Evolutionary conservation across 2,329 filamentous ascomycete genomes (phyloP).

Genomic region (Acrocalymma vagum): DNA sequence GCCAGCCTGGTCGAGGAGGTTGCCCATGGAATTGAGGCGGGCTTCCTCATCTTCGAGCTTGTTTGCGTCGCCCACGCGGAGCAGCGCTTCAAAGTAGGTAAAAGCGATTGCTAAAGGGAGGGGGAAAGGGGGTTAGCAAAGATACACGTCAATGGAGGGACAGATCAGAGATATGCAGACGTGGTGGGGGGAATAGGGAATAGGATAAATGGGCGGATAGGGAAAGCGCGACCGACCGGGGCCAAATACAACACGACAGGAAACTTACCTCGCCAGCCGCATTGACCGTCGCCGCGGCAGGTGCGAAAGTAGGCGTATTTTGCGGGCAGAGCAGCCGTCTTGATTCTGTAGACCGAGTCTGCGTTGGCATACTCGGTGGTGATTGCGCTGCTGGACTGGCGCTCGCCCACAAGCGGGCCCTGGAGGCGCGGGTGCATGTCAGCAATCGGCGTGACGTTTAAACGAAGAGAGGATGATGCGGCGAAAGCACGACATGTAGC

Average conservation of each 20-base stretch:
- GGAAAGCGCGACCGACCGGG: slow-evolving; percentile 2
- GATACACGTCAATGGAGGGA: slow-evolving; percentile 8
- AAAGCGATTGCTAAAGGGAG: slow-evolving; percentile 87
- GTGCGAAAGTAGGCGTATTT: slow-evolving; percentile 89
- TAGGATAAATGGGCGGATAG: neutral
- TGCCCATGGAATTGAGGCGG: slow-evolving; percentile 75
- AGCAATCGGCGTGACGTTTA: neutral
- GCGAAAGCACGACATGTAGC: slow-evolving; percentile 8
- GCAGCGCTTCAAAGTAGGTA: slow-evolving; percentile 87
- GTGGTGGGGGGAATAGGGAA: slow-evolving; percentile 6
- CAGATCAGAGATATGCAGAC: neutral
- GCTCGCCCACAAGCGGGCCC: slow-evolving; percentile 85
- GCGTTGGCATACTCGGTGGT: slow-evolving; percentile 87
- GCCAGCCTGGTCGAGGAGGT: slow-evolving; percentile 74
- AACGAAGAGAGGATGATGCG: slow-evolving; percentile 5
- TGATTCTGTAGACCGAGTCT: slow-evolving; percentile 83
- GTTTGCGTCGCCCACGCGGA: slow-evolving; percentile 70
- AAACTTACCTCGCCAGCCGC: slow-evolving; percentile 91
- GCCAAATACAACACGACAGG: slow-evolving; percentile 2
- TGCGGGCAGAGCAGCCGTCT: slow-evolving; percentile 83
- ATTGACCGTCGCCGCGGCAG: slow-evolving; percentile 92
- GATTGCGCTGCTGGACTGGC: slow-evolving; percentile 78
- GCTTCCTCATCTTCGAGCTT: slow-evolving; percentile 75
- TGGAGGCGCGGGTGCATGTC: slow-evolving; percentile 51
- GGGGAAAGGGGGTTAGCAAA: slow-evolving; percentile 40